Evolutionary conservation across 2,329 filamentous ascomycete species (phyloP).

Genomic region (Pseudogymnoascus sp.): DNA sequence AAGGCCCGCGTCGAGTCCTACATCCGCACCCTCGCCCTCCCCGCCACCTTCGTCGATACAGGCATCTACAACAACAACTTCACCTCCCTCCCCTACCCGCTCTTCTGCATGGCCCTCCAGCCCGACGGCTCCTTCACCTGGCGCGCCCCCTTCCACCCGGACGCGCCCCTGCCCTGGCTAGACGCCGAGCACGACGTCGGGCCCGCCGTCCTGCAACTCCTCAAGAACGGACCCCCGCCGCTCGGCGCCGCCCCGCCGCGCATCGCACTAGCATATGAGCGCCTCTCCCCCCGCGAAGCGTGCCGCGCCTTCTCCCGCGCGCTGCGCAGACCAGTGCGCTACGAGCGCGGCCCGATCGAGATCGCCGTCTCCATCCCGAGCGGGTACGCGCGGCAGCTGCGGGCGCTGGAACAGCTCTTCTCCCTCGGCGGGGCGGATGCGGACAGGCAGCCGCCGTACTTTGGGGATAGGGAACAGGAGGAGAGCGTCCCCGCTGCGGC

Average conservation of each 20-base stretch:
- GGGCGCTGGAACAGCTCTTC: slow-evolving; percentile 56
- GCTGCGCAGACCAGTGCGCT: slow-evolving; percentile 67
- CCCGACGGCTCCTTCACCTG: slow-evolving; percentile 79
- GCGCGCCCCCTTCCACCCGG: slow-evolving; percentile 87
- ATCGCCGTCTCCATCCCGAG: slow-evolving; percentile 77
- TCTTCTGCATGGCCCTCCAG: slow-evolving; percentile 91
- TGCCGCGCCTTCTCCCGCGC: slow-evolving; percentile 74
- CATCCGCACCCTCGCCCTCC: slow-evolving; percentile 65
- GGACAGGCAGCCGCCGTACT: slow-evolving; percentile 53
- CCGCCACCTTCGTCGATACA: slow-evolving; percentile 88
- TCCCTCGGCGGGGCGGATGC: slow-evolving; percentile 33
- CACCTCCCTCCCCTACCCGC: slow-evolving; percentile 80
- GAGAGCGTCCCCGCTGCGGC: slow-evolving; percentile 64
- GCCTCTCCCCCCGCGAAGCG: slow-evolving; percentile 73
- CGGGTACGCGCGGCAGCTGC: slow-evolving; percentile 82
- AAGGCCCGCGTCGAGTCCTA: slow-evolving; percentile 94
- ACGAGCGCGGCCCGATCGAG: slow-evolving; percentile 68
- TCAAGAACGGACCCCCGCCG: slow-evolving; percentile 85
- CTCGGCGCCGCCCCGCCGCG: slow-evolving; percentile 44
- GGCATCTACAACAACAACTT: slow-evolving; percentile 99
- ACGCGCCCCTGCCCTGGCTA: slow-evolving; percentile 85
- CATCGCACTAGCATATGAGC: slow-evolving; percentile 84
- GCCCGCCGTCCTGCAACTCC: slow-evolving; percentile 82
- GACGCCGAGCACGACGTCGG: slow-evolving; percentile 96
- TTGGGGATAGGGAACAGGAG: slow-evolving; percentile 50